A percentile compares a stretch with the other conserved stretches of the same genome.
phyloP scores from a whole-genome alignment of 1,284 basidiomycete genomes.

The Trametes versicolor region DNA sequence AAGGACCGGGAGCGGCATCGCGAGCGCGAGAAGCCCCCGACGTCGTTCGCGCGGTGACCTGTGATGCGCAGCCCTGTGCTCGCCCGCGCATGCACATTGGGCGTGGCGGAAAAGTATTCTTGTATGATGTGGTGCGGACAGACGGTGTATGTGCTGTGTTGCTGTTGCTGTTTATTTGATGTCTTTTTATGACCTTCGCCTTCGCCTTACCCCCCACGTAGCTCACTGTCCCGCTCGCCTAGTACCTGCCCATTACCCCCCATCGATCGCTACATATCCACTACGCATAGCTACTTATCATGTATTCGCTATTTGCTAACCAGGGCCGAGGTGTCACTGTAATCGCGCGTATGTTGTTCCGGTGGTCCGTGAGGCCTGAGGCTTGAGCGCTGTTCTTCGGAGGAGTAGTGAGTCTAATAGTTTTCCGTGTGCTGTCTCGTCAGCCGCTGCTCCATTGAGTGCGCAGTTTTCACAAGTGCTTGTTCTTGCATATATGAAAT shows the following conservation, averaged over 20 bases:
- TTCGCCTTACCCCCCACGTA: constrained; percentile 5
- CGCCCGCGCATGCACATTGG: background rate
- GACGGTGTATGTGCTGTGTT: background rate
- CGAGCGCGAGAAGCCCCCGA: constrained; percentile 21
- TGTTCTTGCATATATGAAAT: too few species aligned
- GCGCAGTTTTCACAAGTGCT: too few species aligned
- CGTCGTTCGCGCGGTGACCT: constrained; percentile 25
- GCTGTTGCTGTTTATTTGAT: constrained; percentile 12
- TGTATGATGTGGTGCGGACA: background rate
- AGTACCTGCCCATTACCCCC: background rate
- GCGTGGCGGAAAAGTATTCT: constrained; percentile 1
- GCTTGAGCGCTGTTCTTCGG: too few species aligned
- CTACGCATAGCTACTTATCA: background rate
- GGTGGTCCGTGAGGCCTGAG: background rate
- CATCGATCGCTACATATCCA: background rate
- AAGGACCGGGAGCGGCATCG: constrained; percentile 19
- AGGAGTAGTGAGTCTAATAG: too few species aligned
- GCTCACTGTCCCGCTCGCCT: background rate
- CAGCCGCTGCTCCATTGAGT: too few species aligned
- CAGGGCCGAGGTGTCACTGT: background rate
- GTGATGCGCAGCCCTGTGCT: background rate
- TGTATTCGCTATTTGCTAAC: constrained; percentile 6
- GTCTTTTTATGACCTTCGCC: constrained; percentile 26
- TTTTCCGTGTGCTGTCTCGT: too few species aligned
- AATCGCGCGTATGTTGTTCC: background rate